These are phyloP conservation scores for Mucor indicus DNA, from an alignment of 371 early-diverging fungal species.

Conservation along the genomic window DNA sequence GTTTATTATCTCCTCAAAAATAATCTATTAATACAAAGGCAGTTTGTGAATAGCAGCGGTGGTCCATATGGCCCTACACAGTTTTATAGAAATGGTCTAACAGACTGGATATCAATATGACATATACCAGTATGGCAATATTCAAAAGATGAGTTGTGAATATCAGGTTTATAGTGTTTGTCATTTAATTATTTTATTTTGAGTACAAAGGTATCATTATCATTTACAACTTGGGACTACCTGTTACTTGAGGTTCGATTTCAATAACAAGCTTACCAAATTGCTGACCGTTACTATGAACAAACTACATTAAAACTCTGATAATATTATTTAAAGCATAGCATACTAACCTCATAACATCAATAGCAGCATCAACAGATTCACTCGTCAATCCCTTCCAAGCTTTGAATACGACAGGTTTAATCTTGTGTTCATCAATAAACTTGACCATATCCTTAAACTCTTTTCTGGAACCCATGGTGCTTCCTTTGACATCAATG, in stretches of 20 bases:
- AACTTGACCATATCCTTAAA: constrained; percentile 62
- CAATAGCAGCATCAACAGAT: constrained; percentile 51
- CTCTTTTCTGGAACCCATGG: constrained; percentile 68
- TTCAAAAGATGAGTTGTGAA: too few species aligned
- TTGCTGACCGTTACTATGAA: constrained; percentile 36
- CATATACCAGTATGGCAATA: too few species aligned
- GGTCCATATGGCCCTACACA: too few species aligned
- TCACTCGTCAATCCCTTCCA: constrained; percentile 50
- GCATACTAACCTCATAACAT: constrained; percentile 47
- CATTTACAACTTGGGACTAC: constrained; percentile 14
- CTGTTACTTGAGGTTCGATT: neutral
- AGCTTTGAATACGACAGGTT: constrained; percentile 62
- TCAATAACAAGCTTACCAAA: constrained; percentile 61
- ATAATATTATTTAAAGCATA: too few species aligned
- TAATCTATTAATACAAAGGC: too few species aligned
- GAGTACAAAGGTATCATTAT: too few species aligned
- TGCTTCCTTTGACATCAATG: constrained; percentile 58
- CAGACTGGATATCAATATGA: too few species aligned
- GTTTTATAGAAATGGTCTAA: too few species aligned
- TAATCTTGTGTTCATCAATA: constrained; percentile 53
- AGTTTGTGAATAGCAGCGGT: too few species aligned
- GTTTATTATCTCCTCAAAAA: too few species aligned
- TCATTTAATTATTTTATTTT: too few species aligned
- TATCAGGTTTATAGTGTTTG: too few species aligned
- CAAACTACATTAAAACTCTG: neutral